Evolutionary conservation across 2,329 filamentous ascomycete genomes (phyloP).

Genomic region (Aspergillus neoniger): DNA sequence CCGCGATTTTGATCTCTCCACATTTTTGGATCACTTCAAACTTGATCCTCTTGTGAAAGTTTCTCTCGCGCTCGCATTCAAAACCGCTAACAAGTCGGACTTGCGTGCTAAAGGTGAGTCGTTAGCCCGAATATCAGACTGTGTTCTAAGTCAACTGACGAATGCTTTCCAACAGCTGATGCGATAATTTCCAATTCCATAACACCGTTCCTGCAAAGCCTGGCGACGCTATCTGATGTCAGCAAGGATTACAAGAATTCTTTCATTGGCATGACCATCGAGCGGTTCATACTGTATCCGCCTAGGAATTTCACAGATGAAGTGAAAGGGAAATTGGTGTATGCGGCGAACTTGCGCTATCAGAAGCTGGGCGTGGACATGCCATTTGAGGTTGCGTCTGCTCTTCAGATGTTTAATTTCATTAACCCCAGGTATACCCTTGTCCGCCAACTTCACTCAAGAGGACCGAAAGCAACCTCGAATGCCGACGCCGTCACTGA

Average conservation of each 20-base stretch:
- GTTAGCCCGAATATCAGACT: not conserved
- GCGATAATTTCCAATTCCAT: conserved; percentile 84
- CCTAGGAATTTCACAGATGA: conserved; percentile 83
- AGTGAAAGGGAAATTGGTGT: conserved; percentile 64
- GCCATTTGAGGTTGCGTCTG: conserved; percentile 45
- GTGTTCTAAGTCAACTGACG: conserved; percentile 11
- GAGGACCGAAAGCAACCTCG: conserved; percentile 72
- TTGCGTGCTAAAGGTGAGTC: conserved; percentile 81
- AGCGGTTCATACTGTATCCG: conserved; percentile 83
- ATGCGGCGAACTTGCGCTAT: conserved; percentile 70
- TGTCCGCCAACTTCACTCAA: conserved; percentile 67
- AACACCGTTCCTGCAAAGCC: conserved; percentile 72
- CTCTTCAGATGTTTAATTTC: conserved; percentile 49
- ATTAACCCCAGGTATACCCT: conserved; percentile 49
- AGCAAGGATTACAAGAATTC: conserved; percentile 67
- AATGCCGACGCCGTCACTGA: conserved; percentile 71
- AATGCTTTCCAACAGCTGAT: conserved; percentile 62
- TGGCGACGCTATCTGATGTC: conserved; percentile 65
- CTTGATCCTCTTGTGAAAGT: conserved; percentile 86
- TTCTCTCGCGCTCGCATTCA: conserved; percentile 84
- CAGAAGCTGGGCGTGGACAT: conserved; percentile 55
- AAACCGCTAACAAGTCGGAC: conserved; percentile 75
- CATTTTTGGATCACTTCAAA: conserved; percentile 95
- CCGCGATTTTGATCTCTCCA: conserved; percentile 92
- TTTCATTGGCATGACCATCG: conserved; percentile 77